phyloP scores from a whole-genome alignment of 345 rosid genomes.

The Camelina neglecta region DNA sequence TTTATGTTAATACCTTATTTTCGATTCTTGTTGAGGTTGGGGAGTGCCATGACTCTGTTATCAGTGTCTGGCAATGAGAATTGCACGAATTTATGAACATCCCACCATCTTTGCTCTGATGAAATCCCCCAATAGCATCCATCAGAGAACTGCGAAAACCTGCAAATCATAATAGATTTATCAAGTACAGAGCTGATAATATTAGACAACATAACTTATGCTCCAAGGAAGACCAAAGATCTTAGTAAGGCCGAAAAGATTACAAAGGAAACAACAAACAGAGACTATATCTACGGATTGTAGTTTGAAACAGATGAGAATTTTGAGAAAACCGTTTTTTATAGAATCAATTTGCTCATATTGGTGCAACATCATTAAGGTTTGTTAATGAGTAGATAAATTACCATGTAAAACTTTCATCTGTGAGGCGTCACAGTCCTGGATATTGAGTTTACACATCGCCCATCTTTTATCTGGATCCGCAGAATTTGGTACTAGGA shows the following conservation, averaged over 20 bases:
- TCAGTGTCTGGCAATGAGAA: conserved; percentile 71
- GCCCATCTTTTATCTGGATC: conserved; percentile 63
- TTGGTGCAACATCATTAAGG: neutral
- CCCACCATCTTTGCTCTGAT: conserved; percentile 54
- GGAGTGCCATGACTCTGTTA: conserved; percentile 72
- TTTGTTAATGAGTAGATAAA: conserved; percentile 1
- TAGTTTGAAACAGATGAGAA: conserved; percentile 12
- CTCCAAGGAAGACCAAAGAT: conserved; percentile 6
- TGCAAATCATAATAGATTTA: conserved; percentile 26
- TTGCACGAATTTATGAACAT: conserved; percentile 83
- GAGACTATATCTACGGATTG: conserved; percentile 5
- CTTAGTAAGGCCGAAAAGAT: neutral
- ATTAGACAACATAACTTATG: neutral
- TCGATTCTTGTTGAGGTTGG: conserved; percentile 62
- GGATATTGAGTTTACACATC: conserved; percentile 63
- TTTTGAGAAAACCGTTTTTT: neutral
- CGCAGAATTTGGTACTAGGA: conserved; percentile 62
- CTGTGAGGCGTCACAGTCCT: conserved; percentile 61
- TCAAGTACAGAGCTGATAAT: neutral
- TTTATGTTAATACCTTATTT: conserved; percentile 53
- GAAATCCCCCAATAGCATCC: conserved; percentile 52
- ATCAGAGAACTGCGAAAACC: conserved; percentile 68
- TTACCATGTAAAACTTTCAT: conserved; percentile 68
- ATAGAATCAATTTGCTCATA: conserved; percentile 1
- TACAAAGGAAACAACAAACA: neutral